A percentile compares a stretch with the other conserved stretches of the same genome.
Evolutionary conservation across 2,329 filamentous ascomycete genomes (phyloP).

Genomic region (Colletotrichum tanaceti): DNA sequence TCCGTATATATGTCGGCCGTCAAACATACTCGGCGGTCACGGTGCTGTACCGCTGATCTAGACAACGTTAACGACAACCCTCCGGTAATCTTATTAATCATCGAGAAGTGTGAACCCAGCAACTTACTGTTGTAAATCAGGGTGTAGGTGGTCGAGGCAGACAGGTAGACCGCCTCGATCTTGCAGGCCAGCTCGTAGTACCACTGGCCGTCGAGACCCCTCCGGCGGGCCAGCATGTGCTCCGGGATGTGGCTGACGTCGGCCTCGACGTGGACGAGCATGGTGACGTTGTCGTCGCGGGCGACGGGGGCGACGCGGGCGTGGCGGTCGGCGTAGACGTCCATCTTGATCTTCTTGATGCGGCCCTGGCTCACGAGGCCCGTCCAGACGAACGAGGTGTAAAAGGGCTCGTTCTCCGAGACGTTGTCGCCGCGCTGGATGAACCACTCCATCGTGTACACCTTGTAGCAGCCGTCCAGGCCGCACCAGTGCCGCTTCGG

Average conservation of each 20-base stretch:
- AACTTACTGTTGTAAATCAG: conserved; percentile 55
- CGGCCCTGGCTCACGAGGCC: conserved; percentile 50
- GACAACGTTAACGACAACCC: not conserved
- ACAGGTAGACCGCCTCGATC: conserved; percentile 57
- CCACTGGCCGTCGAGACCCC: conserved; percentile 52
- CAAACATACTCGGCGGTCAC: conserved; percentile 58
- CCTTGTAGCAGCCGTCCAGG: conserved; percentile 52
- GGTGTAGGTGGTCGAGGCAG: conserved; percentile 57
- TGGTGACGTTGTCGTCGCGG: conserved; percentile 51
- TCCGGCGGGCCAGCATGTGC: conserved; percentile 47
- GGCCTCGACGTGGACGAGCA: conserved; percentile 53
- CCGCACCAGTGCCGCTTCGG: conserved; percentile 52
- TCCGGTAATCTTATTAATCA: too few species aligned
- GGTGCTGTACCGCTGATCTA: conserved; percentile 54
- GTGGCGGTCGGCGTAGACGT: conserved; percentile 51
- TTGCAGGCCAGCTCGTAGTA: conserved; percentile 55
- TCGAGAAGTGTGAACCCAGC: too few species aligned
- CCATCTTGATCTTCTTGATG: conserved; percentile 50
- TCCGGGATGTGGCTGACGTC: conserved; percentile 57
- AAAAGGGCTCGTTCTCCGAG: conserved; percentile 54
- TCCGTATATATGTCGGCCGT: not conserved
- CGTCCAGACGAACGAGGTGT: conserved; percentile 48
- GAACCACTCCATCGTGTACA: conserved; percentile 58
- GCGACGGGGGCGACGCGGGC: conserved; percentile 48
- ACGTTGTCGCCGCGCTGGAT: conserved; percentile 54